These are phyloP conservation scores for Solanum sitiens DNA, from an alignment of 257 asterid species.

Conservation along the genomic window DNA sequence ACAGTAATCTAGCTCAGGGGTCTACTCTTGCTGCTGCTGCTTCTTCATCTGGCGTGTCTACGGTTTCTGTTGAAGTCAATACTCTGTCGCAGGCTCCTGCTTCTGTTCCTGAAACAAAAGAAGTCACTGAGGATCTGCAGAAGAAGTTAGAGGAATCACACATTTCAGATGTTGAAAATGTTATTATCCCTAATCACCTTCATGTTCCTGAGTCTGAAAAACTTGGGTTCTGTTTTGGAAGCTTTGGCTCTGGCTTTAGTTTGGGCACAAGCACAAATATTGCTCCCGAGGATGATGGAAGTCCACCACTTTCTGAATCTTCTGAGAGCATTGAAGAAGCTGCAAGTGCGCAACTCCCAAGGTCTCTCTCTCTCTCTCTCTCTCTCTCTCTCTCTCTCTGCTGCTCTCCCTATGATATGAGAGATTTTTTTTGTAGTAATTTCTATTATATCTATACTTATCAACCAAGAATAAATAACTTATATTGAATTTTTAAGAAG, in stretches of 20 bases:
- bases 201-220: constrained; percentile 80
- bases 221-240: constrained; percentile 92
- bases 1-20: constrained; percentile 33
- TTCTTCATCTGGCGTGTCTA: constrained; percentile 35
- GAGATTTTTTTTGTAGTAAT: background rate
- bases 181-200: constrained; percentile 72
- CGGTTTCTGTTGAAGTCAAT: constrained; percentile 30
- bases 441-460: background rate
- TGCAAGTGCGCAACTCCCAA: constrained; percentile 38
- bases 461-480: background rate
- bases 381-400: background rate
- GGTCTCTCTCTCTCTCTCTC: constrained; percentile 30
- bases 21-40: constrained; percentile 27
- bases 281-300: constrained; percentile 29
- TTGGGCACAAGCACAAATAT: constrained; percentile 34
- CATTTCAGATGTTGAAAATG: constrained; percentile 60
- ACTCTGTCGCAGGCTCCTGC: constrained; percentile 23
- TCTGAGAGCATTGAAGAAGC: constrained; percentile 55
- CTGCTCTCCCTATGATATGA: background rate
- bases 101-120: constrained; percentile 31
- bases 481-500: background rate
- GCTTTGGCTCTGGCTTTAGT: constrained; percentile 67
- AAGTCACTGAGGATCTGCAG: constrained; percentile 45
- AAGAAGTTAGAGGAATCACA: constrained; percentile 49
- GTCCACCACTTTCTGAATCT: constrained; percentile 32